A percentile compares a stretch with the other conserved stretches of the same genome.
Evolutionary conservation across 805 yeast species (phyloP).

Genomic region (Spencermartinsiella europaea): DNA sequence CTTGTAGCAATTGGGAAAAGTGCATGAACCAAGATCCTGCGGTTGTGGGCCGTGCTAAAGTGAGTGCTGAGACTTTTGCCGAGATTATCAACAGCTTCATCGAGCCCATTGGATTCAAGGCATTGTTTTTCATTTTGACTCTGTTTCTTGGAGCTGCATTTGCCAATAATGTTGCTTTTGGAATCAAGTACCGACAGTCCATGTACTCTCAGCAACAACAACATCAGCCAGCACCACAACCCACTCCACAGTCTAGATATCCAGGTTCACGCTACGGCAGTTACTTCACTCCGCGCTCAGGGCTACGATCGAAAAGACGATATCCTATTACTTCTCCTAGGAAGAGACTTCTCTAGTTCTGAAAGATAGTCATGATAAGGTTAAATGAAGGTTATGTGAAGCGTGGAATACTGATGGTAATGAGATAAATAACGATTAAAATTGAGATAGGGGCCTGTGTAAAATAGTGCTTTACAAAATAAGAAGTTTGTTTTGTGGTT

Average conservation of each 20-base stretch:
- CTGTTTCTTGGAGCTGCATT: conserved; percentile 28
- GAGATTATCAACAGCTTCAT: conserved; percentile 75
- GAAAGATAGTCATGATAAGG: background rate
- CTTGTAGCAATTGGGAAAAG: conserved; percentile 69
- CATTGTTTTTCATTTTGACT: conserved; percentile 39
- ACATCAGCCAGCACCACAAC: background rate
- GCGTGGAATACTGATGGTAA: no score
- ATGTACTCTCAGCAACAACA: background rate
- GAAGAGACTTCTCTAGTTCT: background rate
- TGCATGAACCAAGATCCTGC: conserved; percentile 82
- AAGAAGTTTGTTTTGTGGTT: no score
- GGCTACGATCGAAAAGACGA: background rate
- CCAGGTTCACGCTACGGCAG: background rate
- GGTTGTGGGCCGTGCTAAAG: conserved; percentile 56
- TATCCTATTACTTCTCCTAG: background rate
- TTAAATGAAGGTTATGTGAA: background rate
- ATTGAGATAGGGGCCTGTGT: no score
- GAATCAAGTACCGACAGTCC: conserved; percentile 1
- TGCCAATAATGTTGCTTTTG: conserved; percentile 28
- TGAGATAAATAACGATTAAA: no score
- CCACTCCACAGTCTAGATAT: background rate
- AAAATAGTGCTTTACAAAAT: no score
- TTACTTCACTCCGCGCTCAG: background rate
- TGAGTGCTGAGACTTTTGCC: conserved; percentile 79
- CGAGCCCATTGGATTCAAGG: conserved; percentile 64